phyloP scores from a whole-genome alignment of 2,329 filamentous ascomycete species.

The Phialophora expanda region DNA sequence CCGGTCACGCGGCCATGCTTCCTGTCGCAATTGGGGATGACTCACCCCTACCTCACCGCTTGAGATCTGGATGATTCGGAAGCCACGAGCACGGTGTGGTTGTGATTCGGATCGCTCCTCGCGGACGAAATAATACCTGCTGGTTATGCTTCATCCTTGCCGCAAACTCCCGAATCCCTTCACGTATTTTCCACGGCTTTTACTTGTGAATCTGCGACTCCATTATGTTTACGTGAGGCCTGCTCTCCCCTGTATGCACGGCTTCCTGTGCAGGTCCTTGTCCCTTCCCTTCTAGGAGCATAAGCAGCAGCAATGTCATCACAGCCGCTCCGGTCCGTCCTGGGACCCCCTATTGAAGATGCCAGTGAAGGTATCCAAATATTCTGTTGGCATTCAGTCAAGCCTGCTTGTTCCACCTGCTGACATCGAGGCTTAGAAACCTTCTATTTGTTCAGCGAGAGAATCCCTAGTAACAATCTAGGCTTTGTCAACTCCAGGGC shows the following conservation, averaged over 20 bases:
- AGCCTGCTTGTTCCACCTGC: background rate
- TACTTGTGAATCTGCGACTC: background rate
- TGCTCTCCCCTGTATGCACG: background rate
- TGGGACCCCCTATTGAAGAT: slow-evolving; percentile 41
- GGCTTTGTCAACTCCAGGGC: slow-evolving; percentile 82
- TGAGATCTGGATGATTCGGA: background rate
- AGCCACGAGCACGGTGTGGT: slow-evolving; percentile 9
- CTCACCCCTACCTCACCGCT: background rate
- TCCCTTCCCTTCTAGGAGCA: background rate
- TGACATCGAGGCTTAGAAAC: slow-evolving; percentile 65
- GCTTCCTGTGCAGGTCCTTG: background rate
- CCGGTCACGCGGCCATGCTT: background rate
- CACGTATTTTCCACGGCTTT: background rate
- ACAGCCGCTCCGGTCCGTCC: slow-evolving; percentile 13
- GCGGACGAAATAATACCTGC: no score
- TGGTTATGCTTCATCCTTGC: no score
- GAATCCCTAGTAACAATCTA: slow-evolving; percentile 74
- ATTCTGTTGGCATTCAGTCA: background rate
- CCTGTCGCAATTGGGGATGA: background rate
- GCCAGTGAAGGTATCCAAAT: slow-evolving; percentile 63
- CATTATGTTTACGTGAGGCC: background rate
- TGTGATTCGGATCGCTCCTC: slow-evolving; percentile 1
- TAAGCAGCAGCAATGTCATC: slow-evolving; percentile 21
- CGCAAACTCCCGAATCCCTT: background rate
- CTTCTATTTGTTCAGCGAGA: slow-evolving; percentile 81